Evolutionary conservation across 2,329 filamentous ascomycete species (phyloP).

Genomic region (Hypoxylon sp.): DNA sequence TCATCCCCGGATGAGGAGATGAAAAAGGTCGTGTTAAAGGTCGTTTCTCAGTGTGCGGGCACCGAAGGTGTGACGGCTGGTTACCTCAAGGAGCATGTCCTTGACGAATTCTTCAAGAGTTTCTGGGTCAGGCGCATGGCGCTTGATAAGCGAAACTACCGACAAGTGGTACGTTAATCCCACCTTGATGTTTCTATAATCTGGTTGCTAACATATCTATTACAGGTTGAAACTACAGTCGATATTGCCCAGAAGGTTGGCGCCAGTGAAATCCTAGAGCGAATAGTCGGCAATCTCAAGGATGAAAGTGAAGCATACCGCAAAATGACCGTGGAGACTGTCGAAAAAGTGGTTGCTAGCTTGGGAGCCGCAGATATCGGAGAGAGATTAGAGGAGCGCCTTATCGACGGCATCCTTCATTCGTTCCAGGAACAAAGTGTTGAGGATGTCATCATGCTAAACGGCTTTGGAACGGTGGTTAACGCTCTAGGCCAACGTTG

Average conservation of each 20-base stretch:
- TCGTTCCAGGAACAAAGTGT: slow-evolving; percentile 98
- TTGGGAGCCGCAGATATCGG: slow-evolving; percentile 94
- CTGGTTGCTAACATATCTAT: slow-evolving; percentile 18
- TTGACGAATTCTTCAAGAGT: slow-evolving; percentile 97
- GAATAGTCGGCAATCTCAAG: slow-evolving; percentile 94
- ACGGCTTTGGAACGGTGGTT: slow-evolving; percentile 97
- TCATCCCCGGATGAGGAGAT: slow-evolving; percentile 98
- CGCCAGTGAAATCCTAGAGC: slow-evolving; percentile 91
- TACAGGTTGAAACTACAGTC: slow-evolving; percentile 90
- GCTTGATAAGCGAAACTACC: slow-evolving; percentile 95
- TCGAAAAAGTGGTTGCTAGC: slow-evolving; percentile 95
- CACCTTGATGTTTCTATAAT: neutral
- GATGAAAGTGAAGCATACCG: slow-evolving; percentile 98
- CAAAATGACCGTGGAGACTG: slow-evolving; percentile 98
- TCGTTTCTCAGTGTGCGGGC: slow-evolving; percentile 93
- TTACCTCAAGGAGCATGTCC: slow-evolving; percentile 94
- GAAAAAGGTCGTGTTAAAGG: slow-evolving; percentile 99
- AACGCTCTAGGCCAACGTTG: slow-evolving; percentile 93
- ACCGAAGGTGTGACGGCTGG: slow-evolving; percentile 95
- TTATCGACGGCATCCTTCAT: slow-evolving; percentile 94
- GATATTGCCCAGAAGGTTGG: slow-evolving; percentile 99
- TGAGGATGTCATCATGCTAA: slow-evolving; percentile 95
- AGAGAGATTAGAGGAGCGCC: slow-evolving; percentile 89
- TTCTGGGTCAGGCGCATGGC: slow-evolving; percentile 99
- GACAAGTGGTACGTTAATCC: slow-evolving; percentile 73